Evolutionary conservation across 2,329 filamentous ascomycete species (phyloP), one percentile per base, ranked within the genome.

Genomic region (Acephala macrosclerotiorum): DNA sequence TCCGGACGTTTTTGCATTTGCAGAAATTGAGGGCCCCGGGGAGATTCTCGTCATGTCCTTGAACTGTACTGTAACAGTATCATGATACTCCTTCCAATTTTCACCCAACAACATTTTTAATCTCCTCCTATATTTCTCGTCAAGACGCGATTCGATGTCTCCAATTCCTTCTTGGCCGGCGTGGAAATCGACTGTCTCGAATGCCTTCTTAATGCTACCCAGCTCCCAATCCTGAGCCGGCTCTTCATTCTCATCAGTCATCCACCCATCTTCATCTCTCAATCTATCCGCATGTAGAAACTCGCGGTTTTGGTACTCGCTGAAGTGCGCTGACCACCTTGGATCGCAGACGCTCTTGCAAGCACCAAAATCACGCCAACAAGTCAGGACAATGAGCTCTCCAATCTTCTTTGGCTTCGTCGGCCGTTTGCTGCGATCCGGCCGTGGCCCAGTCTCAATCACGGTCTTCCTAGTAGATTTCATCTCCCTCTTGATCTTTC

Each of bases 321-420:
- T 9, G 25, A 63, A 66, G 35, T 66, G 64, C 1, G 64, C 57
- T 22, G 8, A n/a, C 56, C 56, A 66, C 47, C 64, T 29, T 8
- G 60, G 64, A 53, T 66, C 64, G 16, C 35, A 66, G 2, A 58
- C 53, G 8, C 53, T 63, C 20, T 51, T 40, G 38, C 64, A 66
- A 5, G 33, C 26, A n/a, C 64, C 64, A 25, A 66, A 66, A 45
- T 66, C 64, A 4, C 64, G 56, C 60, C 60, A 66, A 16, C 25
- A 35, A 8, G 64, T 63, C 1, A 66, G 18, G 14, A 63, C 57
- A 20, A 62, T 3, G 7, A 53, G 26, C 49, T 53, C 25, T 8
- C 49, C 25, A 14, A 5, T 53, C 4, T 33, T 33, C 29, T 33
- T 9, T 33, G 29, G 29, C 4, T 4, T 33, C 9, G 29, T 33